Evolutionary conservation across 2,329 filamentous ascomycete genomes (phyloP), one percentile per base, ranked within the genome.

Genomic region (Colletotrichum tropicicola): DNA sequence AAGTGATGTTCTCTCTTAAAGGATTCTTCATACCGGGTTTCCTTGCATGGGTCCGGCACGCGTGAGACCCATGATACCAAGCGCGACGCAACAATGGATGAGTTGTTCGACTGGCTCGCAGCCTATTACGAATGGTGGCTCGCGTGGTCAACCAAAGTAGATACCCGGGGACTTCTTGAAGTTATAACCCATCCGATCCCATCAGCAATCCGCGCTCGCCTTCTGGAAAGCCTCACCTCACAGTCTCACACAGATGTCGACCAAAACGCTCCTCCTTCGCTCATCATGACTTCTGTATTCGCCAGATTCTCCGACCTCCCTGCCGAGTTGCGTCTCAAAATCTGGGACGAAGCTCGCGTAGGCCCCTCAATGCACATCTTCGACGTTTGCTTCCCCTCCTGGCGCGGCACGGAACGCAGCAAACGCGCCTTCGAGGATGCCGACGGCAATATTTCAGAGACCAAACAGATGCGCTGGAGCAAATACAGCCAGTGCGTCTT

Each of bases 351-450:
- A 12, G 65, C 65, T 5, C 17, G n/a, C 2, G 27, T 64, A 2
- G 69, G 67, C 0, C 67, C 72, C 10, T 68, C 70, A 6, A 73
- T 74, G 68, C 71, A 74, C 23, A 23, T 74, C 19, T 72, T 74
- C 8, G 71, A 75, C 27, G 68, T 74, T 4, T 74, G 71, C 25
- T 75, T 68, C 49, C 69, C 73, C 6, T 71, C 70, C 3, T 69
- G 71, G 66, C 59, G 64, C 6, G 58, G 61, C 17, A 28, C 19
- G 0, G 52, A 32, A 10, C 51, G 63, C 12, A 59, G 52, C 25
- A 56, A 28, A 27, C 55, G 61, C 21, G 49, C 44, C 5, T 59
- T 66, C 12, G 49, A 48, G 13, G 45, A 49, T 35, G 37, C 28
- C 4, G 19, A 61, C 6, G 56, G 56, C 1, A 17, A 23, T 6